These are phyloP conservation scores for Morella rubra DNA, from an alignment of 306 rosid species.

Conservation along the genomic window DNA sequence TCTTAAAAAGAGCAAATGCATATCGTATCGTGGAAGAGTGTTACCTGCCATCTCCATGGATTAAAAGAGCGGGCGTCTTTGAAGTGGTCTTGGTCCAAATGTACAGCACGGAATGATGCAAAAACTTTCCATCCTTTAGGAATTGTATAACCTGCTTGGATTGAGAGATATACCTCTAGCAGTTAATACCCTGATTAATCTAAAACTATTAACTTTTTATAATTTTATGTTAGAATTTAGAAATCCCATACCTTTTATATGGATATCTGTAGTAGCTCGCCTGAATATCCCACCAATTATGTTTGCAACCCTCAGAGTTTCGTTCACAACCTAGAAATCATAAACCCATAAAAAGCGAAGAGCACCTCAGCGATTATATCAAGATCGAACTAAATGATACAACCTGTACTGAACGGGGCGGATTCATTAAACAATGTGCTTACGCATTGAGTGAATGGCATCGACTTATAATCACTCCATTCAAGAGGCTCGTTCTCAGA, in stretches of 20 bases:
- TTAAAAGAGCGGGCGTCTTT: slow-evolving; percentile 87
- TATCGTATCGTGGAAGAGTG: background rate
- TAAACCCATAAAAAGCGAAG: background rate
- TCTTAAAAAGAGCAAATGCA: too few relatives aligned
- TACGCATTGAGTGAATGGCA: slow-evolving; percentile 95
- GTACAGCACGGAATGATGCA: slow-evolving; percentile 92
- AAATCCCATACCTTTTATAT: slow-evolving; percentile 60
- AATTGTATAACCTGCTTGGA: slow-evolving; percentile 67
- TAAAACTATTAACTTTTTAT: background rate
- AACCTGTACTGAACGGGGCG: background rate
- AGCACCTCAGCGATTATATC: background rate
- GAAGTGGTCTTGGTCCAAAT: slow-evolving; percentile 73
- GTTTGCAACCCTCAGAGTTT: slow-evolving; percentile 78
- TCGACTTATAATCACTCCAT: slow-evolving; percentile 74
- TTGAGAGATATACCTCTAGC: background rate
- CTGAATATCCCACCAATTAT: slow-evolving; percentile 90
- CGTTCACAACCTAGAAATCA: slow-evolving; percentile 69
- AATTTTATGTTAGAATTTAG: too few relatives aligned
- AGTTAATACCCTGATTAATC: background rate
- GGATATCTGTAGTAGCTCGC: slow-evolving; percentile 66
- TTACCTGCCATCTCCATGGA: slow-evolving; percentile 98
- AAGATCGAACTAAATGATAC: background rate
- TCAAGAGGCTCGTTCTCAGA: slow-evolving; percentile 45
- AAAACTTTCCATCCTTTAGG: slow-evolving; percentile 95
- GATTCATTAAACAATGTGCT: slow-evolving; percentile 21